Evolutionary conservation across 768 basidiomycete species (phyloP).

Genomic region (Solioccasus polychromus): DNA sequence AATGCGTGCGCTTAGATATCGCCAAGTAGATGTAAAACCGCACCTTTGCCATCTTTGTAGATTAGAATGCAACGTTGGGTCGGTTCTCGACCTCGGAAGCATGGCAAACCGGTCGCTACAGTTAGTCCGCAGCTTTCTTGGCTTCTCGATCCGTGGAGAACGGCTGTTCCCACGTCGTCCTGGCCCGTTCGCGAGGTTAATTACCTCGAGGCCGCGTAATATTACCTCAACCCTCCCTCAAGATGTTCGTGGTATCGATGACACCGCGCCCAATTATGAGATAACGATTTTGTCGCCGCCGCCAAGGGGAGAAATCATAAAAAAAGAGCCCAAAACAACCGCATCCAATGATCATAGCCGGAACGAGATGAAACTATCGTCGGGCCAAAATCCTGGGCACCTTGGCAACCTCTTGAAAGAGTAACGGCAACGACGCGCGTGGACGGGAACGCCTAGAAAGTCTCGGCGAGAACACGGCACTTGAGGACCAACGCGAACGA

Average conservation of each 20-base stretch:
- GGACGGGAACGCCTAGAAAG: not conserved
- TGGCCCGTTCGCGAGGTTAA: no score
- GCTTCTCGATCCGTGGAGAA: slow-evolving; percentile 13
- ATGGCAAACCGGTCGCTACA: not conserved
- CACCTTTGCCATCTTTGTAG: slow-evolving; percentile 12
- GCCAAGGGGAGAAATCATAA: no score
- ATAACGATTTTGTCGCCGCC: no score
- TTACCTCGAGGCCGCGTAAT: not conserved
- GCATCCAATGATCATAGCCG: no score
- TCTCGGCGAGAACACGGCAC: not conserved
- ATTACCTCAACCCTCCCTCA: slow-evolving; percentile 15
- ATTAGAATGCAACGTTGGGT: not conserved
- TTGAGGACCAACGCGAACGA: slow-evolving; percentile 7
- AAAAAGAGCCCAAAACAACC: no score
- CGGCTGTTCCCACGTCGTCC: not conserved
- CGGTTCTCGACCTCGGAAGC: slow-evolving; percentile 1
- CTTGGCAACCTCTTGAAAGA: slow-evolving; percentile 1
- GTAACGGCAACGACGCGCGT: slow-evolving; percentile 2
- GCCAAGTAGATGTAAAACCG: slow-evolving; percentile 1
- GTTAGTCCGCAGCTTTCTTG: slow-evolving; percentile 13
- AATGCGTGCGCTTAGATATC: not conserved
- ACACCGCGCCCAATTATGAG: no score
- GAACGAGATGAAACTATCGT: no score
- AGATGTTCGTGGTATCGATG: not conserved
- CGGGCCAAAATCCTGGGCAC: slow-evolving; percentile 1